Base-by-base conservation (phyloP, 495 filamentous ascomycete species). In the Penicillium nucicola region DNA sequence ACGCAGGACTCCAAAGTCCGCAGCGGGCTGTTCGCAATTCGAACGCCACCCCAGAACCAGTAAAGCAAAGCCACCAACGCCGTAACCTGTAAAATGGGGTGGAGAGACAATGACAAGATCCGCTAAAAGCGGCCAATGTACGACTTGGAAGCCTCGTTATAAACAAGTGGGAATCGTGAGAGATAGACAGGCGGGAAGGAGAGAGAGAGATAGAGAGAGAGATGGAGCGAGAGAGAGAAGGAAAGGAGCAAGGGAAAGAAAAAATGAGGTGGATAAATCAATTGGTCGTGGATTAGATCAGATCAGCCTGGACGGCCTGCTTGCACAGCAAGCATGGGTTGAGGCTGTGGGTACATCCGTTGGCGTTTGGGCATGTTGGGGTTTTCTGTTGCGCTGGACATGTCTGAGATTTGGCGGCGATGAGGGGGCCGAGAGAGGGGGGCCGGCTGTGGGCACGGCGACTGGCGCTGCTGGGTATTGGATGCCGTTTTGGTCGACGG, bases 341-440 rank as follows among this genome's bases (percentile, higher is more conserved):
- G 69, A 11, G 65, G 66, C 39, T 77, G 78, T 6, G 76, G 61
- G 57, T 85, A 87, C 70, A 87, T 78, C 46, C 84, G 80, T 62
- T 84, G 84, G 54, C 85, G 72, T 59, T 85, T 86, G 8, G 72
- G 64, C 58, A 81, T 75, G 42, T 74, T 76, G 10, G 72, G 63
- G 33, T 80, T 75, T 12, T 84, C 83, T 17, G 70, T 62, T 8
- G 67, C 78, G 44, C 83, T 77, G 4, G 78, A 71, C 67, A 89
- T 82, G 19, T 88, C 84, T 10, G 84, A 86, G 30, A 88, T 78
- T 40, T 84, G 82, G 61, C 85, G 74, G 56, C 85, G 74, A 53
- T 84, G 83, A 39, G 69, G 76, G 37, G 69, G 66, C 13, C 72
- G 71, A 44, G 61, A 48, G 25, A n/a, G 63, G 65, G 18, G 60